Evolutionary conservation across 2,329 filamentous ascomycete genomes (phyloP), one percentile per base, ranked within the genome.

Genomic region (Xylaria sp.): DNA sequence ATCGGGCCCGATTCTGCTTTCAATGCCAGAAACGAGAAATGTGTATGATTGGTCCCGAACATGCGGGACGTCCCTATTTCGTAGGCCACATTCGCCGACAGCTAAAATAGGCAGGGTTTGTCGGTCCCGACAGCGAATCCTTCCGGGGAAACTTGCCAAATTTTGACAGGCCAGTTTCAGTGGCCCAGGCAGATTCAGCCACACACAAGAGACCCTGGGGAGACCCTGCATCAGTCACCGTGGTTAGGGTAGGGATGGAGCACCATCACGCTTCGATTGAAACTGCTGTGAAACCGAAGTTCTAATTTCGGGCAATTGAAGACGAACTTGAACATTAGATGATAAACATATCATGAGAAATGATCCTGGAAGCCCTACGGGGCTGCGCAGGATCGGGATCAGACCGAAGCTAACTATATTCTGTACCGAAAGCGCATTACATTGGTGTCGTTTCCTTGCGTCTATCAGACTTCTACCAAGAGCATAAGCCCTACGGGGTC

Each of bases 201-300:
- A 60, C 42, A 59, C 42, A 59, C 45, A 48, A 48, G 4, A 42
- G 39, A 14, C 8, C 12, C 39, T 21, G 17, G 9, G 24, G 27
- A 19, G 42, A 47, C 24, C 24, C 24, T 27, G 42, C 36, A 30
- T 32, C 21, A 21, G 24, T 19, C 9, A 14, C 4, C n/a, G 27
- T 14, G 11, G 42, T n/a, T 48, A 27, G 42, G 30, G 45, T 34
- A 50, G n/a, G 34, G 4, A 51, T 45, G 21, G 4, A 27, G 24
- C 6, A 19, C n/a, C 19, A 51, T 19, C 45, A 34, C 32, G n/a
- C 19, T 21, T 27, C 19, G 30, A 50, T 50, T 27, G 57, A 60
- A 60, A 60, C 57, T 17, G 12, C 19, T n/a, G 30, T 51, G 57
- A 60, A 51, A 60, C 57, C 1, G 30, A 59, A 51, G 45, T 3